Base-by-base conservation (phyloP, 768 basidiomycete genomes). In the Auricularia cornea region DNA sequence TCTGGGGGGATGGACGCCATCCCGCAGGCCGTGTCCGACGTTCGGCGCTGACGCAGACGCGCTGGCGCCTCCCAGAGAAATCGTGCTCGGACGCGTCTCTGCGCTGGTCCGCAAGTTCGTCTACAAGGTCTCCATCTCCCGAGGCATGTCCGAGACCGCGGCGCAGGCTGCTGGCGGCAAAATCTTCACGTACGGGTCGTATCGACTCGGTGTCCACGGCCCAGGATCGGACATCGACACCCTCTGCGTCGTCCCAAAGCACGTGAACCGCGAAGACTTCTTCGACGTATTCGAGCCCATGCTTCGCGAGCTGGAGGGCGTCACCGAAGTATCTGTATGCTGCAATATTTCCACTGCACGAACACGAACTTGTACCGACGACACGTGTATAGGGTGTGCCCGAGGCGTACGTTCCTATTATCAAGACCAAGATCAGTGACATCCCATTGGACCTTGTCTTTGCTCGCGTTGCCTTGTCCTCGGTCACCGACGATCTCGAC, bases 131-230 rank as follows among this genome's bases (percentile, higher is more conserved):
- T 89, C 90, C 8, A 73, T 95, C 63, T 77, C 84, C 52, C 84
- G 82, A 44, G 96, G 96, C 6, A 78, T 96, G 56, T 95, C 94
- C 32, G 94, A 98, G 66, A 76, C 88, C 23, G 89, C 92, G 1
- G 95, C 96, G 10, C 84, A 77, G 60, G 87, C 91, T 59, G 93
- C 97, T 10, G 97, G 97, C 60, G 97, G 95, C 67, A 96, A 98
- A 80, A 98, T 99, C 73, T 99, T 94, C 75, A 98, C 97, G 6
- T 99, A 96, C 74, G 97, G 97, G 48, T 98, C 95, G 60, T 98
- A 98, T 80, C 89, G 97, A 69, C 79, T 99, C 59, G 97, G 97
- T 64, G 97, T 98, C 26, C 97, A 98, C 75, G 93, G 92, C 14
- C 97, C 96, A 38, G 90, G 92, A 3, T 82, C 89, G 59, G 96